These are phyloP conservation scores for Sphaerobolus stellatus DNA, from an alignment of 1,284 basidiomycete genomes.

Conservation along the genomic window DNA sequence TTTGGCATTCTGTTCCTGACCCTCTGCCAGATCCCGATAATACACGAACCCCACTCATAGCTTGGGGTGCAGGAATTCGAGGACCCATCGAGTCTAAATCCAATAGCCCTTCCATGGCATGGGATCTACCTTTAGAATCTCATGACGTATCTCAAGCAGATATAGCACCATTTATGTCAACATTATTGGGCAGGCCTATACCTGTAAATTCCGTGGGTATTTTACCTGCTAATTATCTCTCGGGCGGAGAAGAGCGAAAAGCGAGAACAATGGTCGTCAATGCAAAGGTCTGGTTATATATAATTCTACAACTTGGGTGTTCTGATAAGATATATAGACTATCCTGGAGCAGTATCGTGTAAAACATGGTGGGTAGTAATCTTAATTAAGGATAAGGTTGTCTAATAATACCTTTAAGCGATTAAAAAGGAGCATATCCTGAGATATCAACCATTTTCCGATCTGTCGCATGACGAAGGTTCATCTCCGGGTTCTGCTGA, in stretches of 20 bases:
- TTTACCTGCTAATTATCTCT: conserved; percentile 54
- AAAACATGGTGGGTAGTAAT: conserved; percentile 60
- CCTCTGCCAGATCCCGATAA: conserved; percentile 73
- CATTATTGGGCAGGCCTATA: conserved; percentile 69
- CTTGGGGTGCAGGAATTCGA: conserved; percentile 79
- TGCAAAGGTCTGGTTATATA: conserved; percentile 46
- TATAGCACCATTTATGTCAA: conserved; percentile 76
- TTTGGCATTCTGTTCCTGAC: conserved; percentile 8
- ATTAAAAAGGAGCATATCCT: conserved; percentile 58
- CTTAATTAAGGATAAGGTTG: too few species aligned
- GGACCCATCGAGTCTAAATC: conserved; percentile 56
- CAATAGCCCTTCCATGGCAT: conserved; percentile 62
- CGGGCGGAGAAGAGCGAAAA: conserved; percentile 36
- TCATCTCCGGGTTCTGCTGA: conserved; percentile 29
- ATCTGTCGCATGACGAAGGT: conserved; percentile 35
- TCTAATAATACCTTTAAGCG: conserved; percentile 39
- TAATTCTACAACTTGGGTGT: neutral
- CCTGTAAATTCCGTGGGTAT: conserved; percentile 78
- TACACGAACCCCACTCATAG: conserved; percentile 82
- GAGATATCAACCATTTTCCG: conserved; percentile 59
- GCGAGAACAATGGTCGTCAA: conserved; percentile 70
- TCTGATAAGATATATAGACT: conserved; percentile 39
- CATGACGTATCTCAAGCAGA: conserved; percentile 86
- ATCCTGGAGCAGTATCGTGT: conserved; percentile 79
- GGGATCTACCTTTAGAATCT: conserved; percentile 53